A percentile compares a stretch with the other conserved stretches of the same genome.
Evolutionary conservation across 306 rosid genomes (phyloP).

Genomic region (Cucurbita maxima): DNA sequence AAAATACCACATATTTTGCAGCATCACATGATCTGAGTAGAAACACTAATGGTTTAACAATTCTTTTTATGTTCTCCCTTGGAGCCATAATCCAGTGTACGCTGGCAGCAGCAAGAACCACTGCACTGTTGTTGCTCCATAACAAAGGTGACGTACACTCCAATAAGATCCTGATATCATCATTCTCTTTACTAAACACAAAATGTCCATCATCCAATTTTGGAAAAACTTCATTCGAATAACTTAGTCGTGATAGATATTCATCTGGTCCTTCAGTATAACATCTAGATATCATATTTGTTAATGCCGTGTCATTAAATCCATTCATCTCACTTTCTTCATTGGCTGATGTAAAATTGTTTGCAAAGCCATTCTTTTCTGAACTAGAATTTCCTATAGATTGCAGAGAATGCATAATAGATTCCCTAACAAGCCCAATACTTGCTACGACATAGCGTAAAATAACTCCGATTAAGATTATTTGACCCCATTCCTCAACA

Average conservation of each 20-base stretch:
- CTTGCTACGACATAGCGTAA: slow-evolving; percentile 70
- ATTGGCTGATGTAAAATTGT: slow-evolving; percentile 18
- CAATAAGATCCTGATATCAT: slow-evolving; percentile 71
- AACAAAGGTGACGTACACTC: slow-evolving; percentile 80
- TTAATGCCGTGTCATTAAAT: slow-evolving; percentile 28
- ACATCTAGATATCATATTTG: slow-evolving; percentile 46
- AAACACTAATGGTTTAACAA: slow-evolving; percentile 81
- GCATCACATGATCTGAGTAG: slow-evolving; percentile 66
- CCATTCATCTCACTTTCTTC: slow-evolving; percentile 24
- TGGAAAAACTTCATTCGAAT: slow-evolving; percentile 25
- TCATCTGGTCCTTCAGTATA: slow-evolving; percentile 90
- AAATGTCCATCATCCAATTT: slow-evolving; percentile 36
- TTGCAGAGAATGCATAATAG: slow-evolving; percentile 52
- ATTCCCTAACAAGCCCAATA: slow-evolving; percentile 74
- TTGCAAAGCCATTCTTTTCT: slow-evolving; percentile 22
- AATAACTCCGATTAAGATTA: slow-evolving; percentile 73
- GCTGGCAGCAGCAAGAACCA: slow-evolving; percentile 85
- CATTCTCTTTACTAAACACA: slow-evolving; percentile 39
- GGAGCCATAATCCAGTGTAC: slow-evolving; percentile 95
- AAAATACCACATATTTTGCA: slow-evolving; percentile 76
- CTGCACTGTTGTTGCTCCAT: slow-evolving; percentile 96
- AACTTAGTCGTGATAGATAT: slow-evolving; percentile 70
- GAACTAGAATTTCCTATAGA: slow-evolving; percentile 15
- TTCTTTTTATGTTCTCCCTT: slow-evolving; percentile 37
- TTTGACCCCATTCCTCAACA: slow-evolving; percentile 96